A percentile compares a stretch with the other conserved stretches of the same genome.
phyloP scores from a whole-genome alignment of 2,329 filamentous ascomycete genomes.

The Byssochlamys sp. region DNA sequence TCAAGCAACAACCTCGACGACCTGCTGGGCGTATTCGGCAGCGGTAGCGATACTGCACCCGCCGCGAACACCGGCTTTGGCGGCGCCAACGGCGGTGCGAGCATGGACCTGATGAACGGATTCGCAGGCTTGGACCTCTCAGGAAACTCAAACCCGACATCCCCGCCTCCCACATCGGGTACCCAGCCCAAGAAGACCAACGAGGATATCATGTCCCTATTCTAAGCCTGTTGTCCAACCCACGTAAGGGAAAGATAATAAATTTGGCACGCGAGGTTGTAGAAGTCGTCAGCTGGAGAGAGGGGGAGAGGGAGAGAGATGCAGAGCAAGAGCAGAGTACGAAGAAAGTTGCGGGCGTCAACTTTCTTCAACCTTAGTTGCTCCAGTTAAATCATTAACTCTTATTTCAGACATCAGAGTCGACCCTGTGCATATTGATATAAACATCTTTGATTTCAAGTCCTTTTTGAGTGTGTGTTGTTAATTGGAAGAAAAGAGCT shows the following conservation, averaged over 20 bases:
- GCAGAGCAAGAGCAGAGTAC: neutral
- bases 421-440: neutral
- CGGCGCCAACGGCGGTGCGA: constrained; percentile 20
- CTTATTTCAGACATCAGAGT: neutral
- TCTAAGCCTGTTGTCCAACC: constrained; percentile 23
- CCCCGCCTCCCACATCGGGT: constrained; percentile 12
- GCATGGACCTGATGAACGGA: constrained; percentile 62
- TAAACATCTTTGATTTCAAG: neutral
- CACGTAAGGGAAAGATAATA: neutral
- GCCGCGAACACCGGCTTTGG: constrained; percentile 22
- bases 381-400: neutral
- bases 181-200: constrained; percentile 41
- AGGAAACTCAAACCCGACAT: constrained; percentile 28
- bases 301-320: neutral
- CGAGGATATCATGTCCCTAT: constrained; percentile 48
- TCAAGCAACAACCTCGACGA: constrained; percentile 63
- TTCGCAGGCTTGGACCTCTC: constrained; percentile 73
- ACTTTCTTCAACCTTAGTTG: neutral
- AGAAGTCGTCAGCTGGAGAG: neutral
- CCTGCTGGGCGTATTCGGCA: constrained; percentile 62
- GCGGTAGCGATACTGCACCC: constrained; percentile 27
- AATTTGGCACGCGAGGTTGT: neutral
- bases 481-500: neutral
- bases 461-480: neutral
- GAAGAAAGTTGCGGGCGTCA: neutral